These are phyloP conservation scores for Plantago lanceolata DNA, from an alignment of 305 asterid species.

Conservation along the genomic window DNA sequence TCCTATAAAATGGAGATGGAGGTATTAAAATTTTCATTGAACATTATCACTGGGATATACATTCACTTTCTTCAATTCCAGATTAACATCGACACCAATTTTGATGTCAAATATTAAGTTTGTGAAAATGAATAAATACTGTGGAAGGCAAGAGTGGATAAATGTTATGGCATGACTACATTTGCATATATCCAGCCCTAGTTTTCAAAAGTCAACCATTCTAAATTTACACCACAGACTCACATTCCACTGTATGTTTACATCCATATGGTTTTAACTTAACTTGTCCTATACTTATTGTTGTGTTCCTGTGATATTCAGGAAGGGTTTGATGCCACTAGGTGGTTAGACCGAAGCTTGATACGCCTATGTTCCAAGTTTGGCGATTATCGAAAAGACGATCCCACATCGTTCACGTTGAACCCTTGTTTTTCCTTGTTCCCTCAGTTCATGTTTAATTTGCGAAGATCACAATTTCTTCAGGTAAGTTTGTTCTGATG, in stretches of 20 bases:
- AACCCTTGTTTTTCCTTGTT: conserved; percentile 75
- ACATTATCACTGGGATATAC: conserved; percentile 6
- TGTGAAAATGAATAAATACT: no score
- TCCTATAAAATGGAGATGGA: conserved; percentile 94
- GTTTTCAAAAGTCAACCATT: no score
- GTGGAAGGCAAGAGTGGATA: no score
- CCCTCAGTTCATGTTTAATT: conserved; percentile 95
- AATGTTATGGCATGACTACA: no score
- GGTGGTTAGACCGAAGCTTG: conserved; percentile 92
- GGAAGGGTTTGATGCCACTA: conserved; percentile 94
- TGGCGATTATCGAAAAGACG: conserved; percentile 96
- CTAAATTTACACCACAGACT: no score
- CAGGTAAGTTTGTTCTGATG: conserved; percentile 47
- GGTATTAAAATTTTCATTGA: conserved; percentile 35
- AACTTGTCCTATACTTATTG: background rate
- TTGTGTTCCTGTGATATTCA: conserved; percentile 31
- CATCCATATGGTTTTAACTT: no score
- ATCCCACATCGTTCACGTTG: conserved; percentile 80
- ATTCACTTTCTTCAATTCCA: background rate
- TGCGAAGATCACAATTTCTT: conserved; percentile 92
- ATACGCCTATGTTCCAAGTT: conserved; percentile 92
- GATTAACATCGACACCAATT: no score
- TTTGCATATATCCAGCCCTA: no score
- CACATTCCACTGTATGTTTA: no score
- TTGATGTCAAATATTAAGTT: no score